A percentile compares a stretch with the other conserved stretches of the same genome.
These are phyloP conservation scores for Microsporum canis DNA, from an alignment of 2,329 filamentous ascomycete species.

Conservation along the genomic window DNA sequence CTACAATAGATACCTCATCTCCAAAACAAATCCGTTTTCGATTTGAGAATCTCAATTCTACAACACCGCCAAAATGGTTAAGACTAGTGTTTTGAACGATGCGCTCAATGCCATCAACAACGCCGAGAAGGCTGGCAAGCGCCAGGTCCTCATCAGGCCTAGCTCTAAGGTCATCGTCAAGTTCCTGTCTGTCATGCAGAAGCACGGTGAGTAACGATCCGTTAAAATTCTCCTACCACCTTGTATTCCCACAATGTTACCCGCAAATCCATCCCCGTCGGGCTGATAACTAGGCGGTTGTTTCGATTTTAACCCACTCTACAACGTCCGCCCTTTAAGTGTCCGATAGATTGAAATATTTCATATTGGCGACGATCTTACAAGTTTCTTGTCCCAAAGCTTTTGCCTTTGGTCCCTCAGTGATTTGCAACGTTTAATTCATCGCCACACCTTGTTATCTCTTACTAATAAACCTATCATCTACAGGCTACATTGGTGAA, in stretches of 20 bases:
- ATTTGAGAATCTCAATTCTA: slow-evolving; percentile 41
- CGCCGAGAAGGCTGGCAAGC: slow-evolving; percentile 99
- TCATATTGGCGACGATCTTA: slow-evolving; percentile 69
- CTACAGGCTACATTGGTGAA: slow-evolving; percentile 90
- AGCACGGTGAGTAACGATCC: slow-evolving; percentile 68
- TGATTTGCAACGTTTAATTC: slow-evolving; percentile 91
- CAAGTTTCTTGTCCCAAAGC: slow-evolving; percentile 61
- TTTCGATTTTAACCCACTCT: slow-evolving; percentile 52
- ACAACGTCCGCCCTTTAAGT: slow-evolving; percentile 99
- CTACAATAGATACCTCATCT: slow-evolving; percentile 49
- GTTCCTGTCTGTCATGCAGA: slow-evolving; percentile 99
- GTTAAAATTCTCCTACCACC: slow-evolving; percentile 10
- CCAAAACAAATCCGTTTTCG: slow-evolving; percentile 20
- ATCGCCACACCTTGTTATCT: slow-evolving; percentile 57
- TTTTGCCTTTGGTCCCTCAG: slow-evolving; percentile 33
- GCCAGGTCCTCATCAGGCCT: slow-evolving; percentile 95
- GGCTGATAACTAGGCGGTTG: slow-evolving; percentile 99
- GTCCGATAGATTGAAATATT: slow-evolving; percentile 77
- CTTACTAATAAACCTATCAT: slow-evolving; percentile 41
- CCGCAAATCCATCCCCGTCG: slow-evolving; percentile 44
- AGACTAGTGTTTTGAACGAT: slow-evolving; percentile 99
- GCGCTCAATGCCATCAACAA: slow-evolving; percentile 99
- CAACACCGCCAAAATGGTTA: slow-evolving; percentile 73
- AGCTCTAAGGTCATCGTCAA: slow-evolving; percentile 99
- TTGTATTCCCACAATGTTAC: neutral